Percentiles rank a stretch among this genome's conserved stretches.
phyloP scores from a whole-genome alignment of 495 filamentous ascomycete genomes.

The Penicillium roqueforti region DNA sequence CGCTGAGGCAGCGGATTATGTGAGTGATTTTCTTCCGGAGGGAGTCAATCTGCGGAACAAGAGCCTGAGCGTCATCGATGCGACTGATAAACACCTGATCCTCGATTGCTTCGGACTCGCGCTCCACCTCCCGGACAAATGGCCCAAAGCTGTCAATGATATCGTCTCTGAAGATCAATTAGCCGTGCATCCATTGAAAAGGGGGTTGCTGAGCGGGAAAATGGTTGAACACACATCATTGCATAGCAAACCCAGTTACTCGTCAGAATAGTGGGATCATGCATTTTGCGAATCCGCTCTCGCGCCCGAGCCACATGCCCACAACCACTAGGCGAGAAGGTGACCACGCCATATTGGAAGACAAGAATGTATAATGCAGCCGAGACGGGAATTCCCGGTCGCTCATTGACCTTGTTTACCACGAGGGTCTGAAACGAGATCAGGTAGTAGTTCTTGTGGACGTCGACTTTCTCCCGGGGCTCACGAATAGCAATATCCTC shows the following conservation, averaged over 20 bases:
- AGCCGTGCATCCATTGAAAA: neutral
- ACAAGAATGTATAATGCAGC: conserved; percentile 90
- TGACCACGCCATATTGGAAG: conserved; percentile 85
- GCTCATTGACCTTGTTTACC: conserved; percentile 57
- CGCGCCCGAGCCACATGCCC: conserved; percentile 74
- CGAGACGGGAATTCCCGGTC: conserved; percentile 58
- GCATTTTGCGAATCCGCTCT: conserved; percentile 75
- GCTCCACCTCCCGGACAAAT: conserved; percentile 68
- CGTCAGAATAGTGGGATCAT: conserved; percentile 78
- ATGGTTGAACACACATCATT: conserved; percentile 63
- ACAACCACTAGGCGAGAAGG: conserved; percentile 77
- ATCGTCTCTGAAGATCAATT: conserved; percentile 59
- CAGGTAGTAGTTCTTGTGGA: conserved; percentile 91
- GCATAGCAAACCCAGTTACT: conserved; percentile 98
- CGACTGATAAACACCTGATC: conserved; percentile 86
- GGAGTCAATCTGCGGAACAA: conserved; percentile 76
- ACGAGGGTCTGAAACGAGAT: conserved; percentile 85
- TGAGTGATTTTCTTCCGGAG: conserved; percentile 88
- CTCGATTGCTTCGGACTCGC: conserved; percentile 82
- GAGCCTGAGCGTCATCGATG: conserved; percentile 70
- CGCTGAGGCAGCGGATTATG: conserved; percentile 79
- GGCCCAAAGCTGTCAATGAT: conserved; percentile 92
- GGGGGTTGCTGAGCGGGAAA: neutral
- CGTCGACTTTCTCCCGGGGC: conserved; percentile 91
- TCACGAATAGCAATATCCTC: conserved; percentile 91